phyloP scores from a whole-genome alignment of 306 rosid species.

The Medicago arabica region DNA sequence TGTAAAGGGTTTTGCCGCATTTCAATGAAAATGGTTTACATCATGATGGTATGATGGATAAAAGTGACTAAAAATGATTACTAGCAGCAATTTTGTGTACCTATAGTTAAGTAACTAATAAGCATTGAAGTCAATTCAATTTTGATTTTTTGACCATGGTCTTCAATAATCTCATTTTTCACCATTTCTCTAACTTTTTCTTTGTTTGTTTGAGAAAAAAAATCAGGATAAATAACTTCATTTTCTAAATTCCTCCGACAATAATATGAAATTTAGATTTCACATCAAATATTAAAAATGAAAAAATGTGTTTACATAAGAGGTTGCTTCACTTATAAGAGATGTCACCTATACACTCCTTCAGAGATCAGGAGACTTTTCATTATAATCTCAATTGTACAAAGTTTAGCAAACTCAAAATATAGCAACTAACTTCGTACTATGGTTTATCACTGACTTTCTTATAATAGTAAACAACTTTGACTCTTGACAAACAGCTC shows the following conservation, averaged over 20 bases:
- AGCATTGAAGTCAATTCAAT: constrained; percentile 25
- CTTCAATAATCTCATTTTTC: constrained; percentile 18
- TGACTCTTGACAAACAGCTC: too few species aligned
- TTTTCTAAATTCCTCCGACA: not conserved
- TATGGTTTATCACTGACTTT: too few species aligned
- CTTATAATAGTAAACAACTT: too few species aligned
- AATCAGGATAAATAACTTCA: not conserved
- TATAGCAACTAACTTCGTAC: too few species aligned
- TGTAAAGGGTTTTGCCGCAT: constrained; percentile 30
- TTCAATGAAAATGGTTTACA: constrained; percentile 42
- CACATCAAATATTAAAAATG: not conserved
- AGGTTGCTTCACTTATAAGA: too few species aligned
- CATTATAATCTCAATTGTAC: too few species aligned
- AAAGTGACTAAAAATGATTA: constrained; percentile 37
- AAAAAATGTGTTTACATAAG: too few species aligned
- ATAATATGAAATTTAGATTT: not conserved
- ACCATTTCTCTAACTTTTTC: not conserved
- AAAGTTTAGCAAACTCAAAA: too few species aligned
- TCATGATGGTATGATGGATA: constrained; percentile 46
- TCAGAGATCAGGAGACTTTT: too few species aligned
- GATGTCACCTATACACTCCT: too few species aligned
- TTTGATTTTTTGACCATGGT: constrained; percentile 37
- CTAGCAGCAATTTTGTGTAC: not conserved
- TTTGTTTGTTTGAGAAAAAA: not conserved
- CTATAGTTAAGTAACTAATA: not conserved